phyloP scores from a whole-genome alignment of 106 monocot genomes.

The Dendrobium officinale region DNA sequence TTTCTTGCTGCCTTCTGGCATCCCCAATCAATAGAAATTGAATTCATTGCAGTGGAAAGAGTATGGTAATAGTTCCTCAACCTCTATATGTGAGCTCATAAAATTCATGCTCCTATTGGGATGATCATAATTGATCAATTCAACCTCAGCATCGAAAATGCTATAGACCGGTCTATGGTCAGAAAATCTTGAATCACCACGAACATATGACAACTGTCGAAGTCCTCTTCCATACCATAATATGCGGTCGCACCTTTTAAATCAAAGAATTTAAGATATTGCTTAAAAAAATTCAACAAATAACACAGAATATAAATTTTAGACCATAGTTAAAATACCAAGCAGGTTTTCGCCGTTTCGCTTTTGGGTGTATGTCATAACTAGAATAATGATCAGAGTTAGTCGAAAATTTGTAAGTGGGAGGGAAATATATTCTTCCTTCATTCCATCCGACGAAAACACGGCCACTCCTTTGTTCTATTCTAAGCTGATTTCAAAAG shows the following conservation, averaged over 20 bases:
- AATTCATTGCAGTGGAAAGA: conserved; percentile 36
- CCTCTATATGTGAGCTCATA: conserved; percentile 34
- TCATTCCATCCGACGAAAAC: conserved; percentile 52
- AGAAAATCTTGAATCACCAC: conserved; percentile 59
- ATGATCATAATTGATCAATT: conserved; percentile 20
- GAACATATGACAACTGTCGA: conserved; percentile 46
- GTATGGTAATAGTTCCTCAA: conserved; percentile 58
- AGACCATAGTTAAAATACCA: conserved; percentile 21
- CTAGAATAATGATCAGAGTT: conserved; percentile 56
- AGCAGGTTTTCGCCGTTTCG: conserved; percentile 53
- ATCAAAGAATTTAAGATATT: conserved; percentile 2
- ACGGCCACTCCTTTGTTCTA: conserved; percentile 52
- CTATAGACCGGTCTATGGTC: conserved; percentile 70
- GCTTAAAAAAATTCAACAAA: conserved; percentile 24
- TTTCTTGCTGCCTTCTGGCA: not conserved
- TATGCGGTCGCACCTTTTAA: conserved; percentile 66
- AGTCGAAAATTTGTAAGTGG: conserved; percentile 63
- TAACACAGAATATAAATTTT: too few species aligned
- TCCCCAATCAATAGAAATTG: conserved; percentile 30
- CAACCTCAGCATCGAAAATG: conserved; percentile 52
- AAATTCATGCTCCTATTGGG: conserved; percentile 29
- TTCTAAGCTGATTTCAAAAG: conserved; percentile 32
- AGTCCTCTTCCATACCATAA: conserved; percentile 67
- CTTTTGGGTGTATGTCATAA: conserved; percentile 48
- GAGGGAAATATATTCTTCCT: conserved; percentile 62